Conservation (phyloP, 148 eudicot genomes). For the Amaranthus palmeri region DNA sequence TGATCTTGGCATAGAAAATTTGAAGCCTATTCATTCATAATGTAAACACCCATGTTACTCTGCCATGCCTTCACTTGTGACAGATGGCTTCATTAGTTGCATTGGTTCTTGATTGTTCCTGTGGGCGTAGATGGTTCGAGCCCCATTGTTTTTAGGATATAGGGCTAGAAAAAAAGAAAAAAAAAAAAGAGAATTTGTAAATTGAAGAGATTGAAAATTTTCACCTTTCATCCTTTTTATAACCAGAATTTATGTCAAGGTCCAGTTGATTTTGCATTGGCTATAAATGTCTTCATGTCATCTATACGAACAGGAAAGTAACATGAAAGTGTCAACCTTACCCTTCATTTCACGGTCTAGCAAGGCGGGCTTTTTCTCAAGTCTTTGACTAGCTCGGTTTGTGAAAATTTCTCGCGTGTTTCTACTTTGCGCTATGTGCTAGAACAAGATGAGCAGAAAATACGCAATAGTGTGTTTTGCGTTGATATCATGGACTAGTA, state of each 20-base stretch:
- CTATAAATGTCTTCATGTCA: constrained; percentile 9
- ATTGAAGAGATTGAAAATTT: constrained; percentile 27
- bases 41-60: constrained; percentile 21
- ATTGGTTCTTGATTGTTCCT: constrained; percentile 27
- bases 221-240: constrained; percentile 8
- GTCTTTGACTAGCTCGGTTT: too few species aligned
- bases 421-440: too few species aligned
- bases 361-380: too few species aligned
- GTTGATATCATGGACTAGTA: too few species aligned
- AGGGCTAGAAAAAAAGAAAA: constrained; percentile 19
- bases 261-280: constrained; percentile 18
- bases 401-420: too few species aligned
- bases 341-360: neutral
- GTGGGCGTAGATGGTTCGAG: constrained; percentile 27
- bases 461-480: too few species aligned
- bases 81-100: constrained; percentile 27
- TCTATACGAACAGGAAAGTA: constrained; percentile 17
- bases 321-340: neutral
- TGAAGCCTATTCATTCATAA: constrained; percentile 17
- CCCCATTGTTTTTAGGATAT: constrained; percentile 33
- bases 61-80: constrained; percentile 20
- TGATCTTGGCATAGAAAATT: constrained; percentile 23
- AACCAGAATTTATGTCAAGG: constrained; percentile 19
- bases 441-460: too few species aligned
- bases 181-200: constrained; percentile 26